A percentile compares a stretch with the other conserved stretches of the same genome.
These are phyloP conservation scores for Ascocoryne sarcoides DNA, from an alignment of 2,329 filamentous ascomycete species.

Conservation along the genomic window DNA sequence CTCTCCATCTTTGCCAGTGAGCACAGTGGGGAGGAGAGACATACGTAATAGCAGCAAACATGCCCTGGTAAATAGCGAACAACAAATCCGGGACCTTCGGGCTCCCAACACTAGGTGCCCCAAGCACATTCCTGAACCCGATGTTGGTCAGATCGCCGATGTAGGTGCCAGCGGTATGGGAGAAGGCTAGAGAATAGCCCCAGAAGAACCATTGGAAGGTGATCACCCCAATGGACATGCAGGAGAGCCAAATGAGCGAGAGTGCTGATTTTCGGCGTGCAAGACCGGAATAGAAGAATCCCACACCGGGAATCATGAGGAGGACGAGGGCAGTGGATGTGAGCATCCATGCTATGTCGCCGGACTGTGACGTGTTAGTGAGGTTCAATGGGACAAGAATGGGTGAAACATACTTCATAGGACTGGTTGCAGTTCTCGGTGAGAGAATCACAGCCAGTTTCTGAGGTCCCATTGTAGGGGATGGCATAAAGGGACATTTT, in stretches of 20 bases:
- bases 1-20: constrained; percentile 1
- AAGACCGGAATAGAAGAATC: constrained; percentile 83
- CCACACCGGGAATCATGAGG: constrained; percentile 85
- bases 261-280: constrained; percentile 82
- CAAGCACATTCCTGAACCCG: constrained; percentile 66
- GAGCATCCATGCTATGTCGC: constrained; percentile 76
- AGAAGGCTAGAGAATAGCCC: constrained; percentile 19
- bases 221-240: constrained; percentile 74
- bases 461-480: constrained; percentile 43
- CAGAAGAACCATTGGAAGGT: constrained; percentile 53
- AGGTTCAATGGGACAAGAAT: neutral
- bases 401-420: constrained; percentile 55
- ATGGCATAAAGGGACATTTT: neutral
- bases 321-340: constrained; percentile 71
- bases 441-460: constrained; percentile 52
- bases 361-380: neutral
- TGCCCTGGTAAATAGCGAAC: constrained; percentile 82
- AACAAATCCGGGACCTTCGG: constrained; percentile 68
- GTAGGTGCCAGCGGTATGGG: constrained; percentile 8
- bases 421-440: constrained; percentile 69
- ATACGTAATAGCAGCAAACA: constrained; percentile 73
- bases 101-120: constrained; percentile 63
- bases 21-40: constrained; percentile 3
- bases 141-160: constrained; percentile 73
- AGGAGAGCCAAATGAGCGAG: constrained; percentile 78